phyloP scores from a whole-genome alignment of 768 basidiomycete species.

The Tricholoma hemisulphureum region DNA sequence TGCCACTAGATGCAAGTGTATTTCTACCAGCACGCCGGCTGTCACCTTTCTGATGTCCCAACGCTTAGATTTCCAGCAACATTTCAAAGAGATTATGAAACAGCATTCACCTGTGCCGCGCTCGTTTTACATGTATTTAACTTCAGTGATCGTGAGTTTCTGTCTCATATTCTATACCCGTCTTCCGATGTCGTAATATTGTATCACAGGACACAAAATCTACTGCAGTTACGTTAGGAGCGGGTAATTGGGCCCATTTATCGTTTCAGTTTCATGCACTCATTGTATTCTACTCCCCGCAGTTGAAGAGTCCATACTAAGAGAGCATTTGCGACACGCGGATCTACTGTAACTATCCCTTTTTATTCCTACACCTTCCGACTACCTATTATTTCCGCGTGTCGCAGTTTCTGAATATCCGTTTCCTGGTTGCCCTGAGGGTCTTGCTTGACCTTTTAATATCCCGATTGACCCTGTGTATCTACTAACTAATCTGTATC shows the following conservation, averaged over 20 bases:
- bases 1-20: slow-evolving; percentile 63
- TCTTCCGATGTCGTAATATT: background rate
- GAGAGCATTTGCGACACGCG: slow-evolving; percentile 66
- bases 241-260: slow-evolving; percentile 40
- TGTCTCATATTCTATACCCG: background rate
- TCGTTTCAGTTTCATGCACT: slow-evolving; percentile 3
- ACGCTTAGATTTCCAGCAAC: slow-evolving; percentile 67
- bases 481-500: too few species aligned
- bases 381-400: background rate
- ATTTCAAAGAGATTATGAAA: slow-evolving; percentile 73
- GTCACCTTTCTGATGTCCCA: slow-evolving; percentile 2
- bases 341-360: slow-evolving; percentile 55
- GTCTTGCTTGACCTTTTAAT: background rate
- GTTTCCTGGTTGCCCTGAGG: background rate
- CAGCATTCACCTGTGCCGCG: slow-evolving; percentile 61
- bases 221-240: slow-evolving; percentile 67
- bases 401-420: slow-evolving; percentile 3
- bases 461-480: background rate
- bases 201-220: slow-evolving; percentile 63
- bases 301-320: slow-evolving; percentile 74
- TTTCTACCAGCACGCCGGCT: slow-evolving; percentile 1
- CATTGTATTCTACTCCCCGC: slow-evolving; percentile 3
- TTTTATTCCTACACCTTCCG: background rate
- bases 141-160: slow-evolving; percentile 70
- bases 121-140: slow-evolving; percentile 70